Conservation (phyloP, 805 yeast genomes). For the Hanseniaspora jakobsenii region DNA sequence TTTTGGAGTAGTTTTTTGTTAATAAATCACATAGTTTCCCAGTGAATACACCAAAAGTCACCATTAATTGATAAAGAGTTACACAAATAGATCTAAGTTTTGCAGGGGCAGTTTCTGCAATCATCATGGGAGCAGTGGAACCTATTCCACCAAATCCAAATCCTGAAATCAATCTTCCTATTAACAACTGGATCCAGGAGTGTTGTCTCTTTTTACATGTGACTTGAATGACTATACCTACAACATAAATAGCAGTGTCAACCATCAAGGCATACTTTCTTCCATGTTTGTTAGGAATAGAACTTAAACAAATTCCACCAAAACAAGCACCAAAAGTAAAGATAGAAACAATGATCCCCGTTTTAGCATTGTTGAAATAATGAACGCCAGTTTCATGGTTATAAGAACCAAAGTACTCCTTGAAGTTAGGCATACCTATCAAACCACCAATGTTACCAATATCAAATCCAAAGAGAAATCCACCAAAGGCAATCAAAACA, state of each 20-base stretch:
- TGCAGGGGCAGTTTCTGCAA: slow-evolving; percentile 33
- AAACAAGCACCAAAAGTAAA: slow-evolving; percentile 68
- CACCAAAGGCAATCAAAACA: slow-evolving; percentile 26
- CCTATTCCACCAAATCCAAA: slow-evolving; percentile 71
- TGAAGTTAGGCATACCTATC: slow-evolving; percentile 45
- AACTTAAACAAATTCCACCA: slow-evolving; percentile 53
- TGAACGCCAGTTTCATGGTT: slow-evolving; percentile 33
- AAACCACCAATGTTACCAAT: slow-evolving; percentile 73
- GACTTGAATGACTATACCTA: slow-evolving; percentile 59
- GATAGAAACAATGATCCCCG: slow-evolving; percentile 46
- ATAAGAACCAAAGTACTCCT: slow-evolving; percentile 43
- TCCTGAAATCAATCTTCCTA: slow-evolving; percentile 62
- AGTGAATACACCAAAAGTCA: slow-evolving; percentile 62
- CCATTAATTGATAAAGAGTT: slow-evolving; percentile 57
- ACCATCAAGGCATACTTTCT: slow-evolving; percentile 52
- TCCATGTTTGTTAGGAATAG: slow-evolving; percentile 51
- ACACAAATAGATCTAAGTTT: slow-evolving; percentile 60
- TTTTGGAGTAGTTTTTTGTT: slow-evolving; percentile 30
- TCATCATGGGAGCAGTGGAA: slow-evolving; percentile 62
- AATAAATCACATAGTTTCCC: slow-evolving; percentile 70
- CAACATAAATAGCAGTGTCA: slow-evolving; percentile 50
- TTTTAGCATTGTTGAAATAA: slow-evolving; percentile 41
- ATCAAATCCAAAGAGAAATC: slow-evolving; percentile 64
- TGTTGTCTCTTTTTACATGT: slow-evolving; percentile 27
- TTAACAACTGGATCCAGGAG: slow-evolving; percentile 59